Conservation (phyloP, 768 basidiomycete species). For the Auricularia auricula-judae region DNA sequence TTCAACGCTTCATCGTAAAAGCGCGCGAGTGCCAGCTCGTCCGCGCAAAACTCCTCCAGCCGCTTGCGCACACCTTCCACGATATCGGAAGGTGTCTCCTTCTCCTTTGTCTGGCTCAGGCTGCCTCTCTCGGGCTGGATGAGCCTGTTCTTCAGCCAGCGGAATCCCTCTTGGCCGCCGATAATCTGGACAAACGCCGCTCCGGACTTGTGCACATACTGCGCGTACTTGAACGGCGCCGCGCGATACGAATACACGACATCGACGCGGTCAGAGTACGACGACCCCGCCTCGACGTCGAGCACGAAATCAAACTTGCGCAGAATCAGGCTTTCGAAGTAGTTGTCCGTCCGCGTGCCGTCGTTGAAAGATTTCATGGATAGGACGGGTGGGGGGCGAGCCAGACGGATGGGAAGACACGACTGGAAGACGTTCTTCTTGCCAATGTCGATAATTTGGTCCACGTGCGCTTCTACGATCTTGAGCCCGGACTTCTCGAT, state of each 20-base stretch:
- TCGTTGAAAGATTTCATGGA: slow-evolving; percentile 57
- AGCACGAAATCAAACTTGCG: slow-evolving; percentile 71
- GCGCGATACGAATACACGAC: slow-evolving; percentile 86
- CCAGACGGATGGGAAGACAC: slow-evolving; percentile 74
- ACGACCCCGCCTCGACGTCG: slow-evolving; percentile 65
- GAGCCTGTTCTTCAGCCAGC: slow-evolving; percentile 83
- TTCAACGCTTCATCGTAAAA: slow-evolving; percentile 72
- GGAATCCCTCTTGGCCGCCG: slow-evolving; percentile 66
- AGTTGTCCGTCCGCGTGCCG: slow-evolving; percentile 50
- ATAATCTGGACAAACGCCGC: slow-evolving; percentile 84
- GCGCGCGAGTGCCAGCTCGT: slow-evolving; percentile 35
- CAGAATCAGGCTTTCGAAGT: slow-evolving; percentile 74
- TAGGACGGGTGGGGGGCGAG: slow-evolving; percentile 59
- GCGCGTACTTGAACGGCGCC: slow-evolving; percentile 65
- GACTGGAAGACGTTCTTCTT: slow-evolving; percentile 85
- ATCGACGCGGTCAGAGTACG: slow-evolving; percentile 74
- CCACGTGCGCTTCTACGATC: slow-evolving; percentile 88
- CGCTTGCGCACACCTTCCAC: slow-evolving; percentile 53
- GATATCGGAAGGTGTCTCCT: slow-evolving; percentile 40
- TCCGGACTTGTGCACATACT: slow-evolving; percentile 87
- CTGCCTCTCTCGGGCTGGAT: slow-evolving; percentile 51
- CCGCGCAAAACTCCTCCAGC: slow-evolving; percentile 55
- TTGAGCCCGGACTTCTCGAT: slow-evolving; percentile 86
- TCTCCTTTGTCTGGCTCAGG: slow-evolving; percentile 34
- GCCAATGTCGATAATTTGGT: slow-evolving; percentile 80